Evolutionary conservation across 1,139 yeast genomes (phyloP).

Genomic region (Geotrichum citri-aurantii): DNA sequence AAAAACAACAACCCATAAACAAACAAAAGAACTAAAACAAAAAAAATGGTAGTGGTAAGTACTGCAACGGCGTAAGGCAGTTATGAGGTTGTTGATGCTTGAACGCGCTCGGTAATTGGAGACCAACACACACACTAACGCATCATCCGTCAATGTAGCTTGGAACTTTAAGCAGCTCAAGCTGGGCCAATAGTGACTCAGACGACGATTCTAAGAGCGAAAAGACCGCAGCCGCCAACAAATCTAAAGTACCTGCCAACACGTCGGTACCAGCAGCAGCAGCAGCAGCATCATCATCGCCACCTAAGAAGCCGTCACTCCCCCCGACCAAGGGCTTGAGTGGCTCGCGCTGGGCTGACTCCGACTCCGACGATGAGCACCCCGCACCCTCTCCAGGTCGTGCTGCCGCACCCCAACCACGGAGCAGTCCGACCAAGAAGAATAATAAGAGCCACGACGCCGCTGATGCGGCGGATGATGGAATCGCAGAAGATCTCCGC

Average conservation of each 20-base stretch:
- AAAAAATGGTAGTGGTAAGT: background rate
- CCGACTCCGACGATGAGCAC: constrained; percentile 9
- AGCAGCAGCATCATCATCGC: background rate
- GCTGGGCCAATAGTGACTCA: background rate
- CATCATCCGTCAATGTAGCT: background rate
- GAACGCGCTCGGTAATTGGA: background rate
- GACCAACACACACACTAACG: background rate
- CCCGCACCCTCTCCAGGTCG: background rate
- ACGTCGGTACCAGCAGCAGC: too few species aligned
- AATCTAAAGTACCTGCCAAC: too few species aligned
- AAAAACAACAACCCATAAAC: background rate
- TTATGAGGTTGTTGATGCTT: too few species aligned
- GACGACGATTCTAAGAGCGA: background rate
- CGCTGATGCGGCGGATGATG: background rate
- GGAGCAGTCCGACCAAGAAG: background rate
- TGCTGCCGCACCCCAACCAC: background rate
- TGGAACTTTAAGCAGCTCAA: background rate
- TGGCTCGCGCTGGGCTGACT: constrained; percentile 19
- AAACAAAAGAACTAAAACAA: too few species aligned
- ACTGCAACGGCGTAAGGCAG: too few species aligned
- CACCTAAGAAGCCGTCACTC: background rate
- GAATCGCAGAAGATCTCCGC: background rate
- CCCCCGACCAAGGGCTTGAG: constrained; percentile 1
- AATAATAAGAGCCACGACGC: background rate
- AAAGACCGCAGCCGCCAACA: background rate